phyloP scores from a whole-genome alignment of 345 rosid genomes.

The Arabidopsis suecica region DNA sequence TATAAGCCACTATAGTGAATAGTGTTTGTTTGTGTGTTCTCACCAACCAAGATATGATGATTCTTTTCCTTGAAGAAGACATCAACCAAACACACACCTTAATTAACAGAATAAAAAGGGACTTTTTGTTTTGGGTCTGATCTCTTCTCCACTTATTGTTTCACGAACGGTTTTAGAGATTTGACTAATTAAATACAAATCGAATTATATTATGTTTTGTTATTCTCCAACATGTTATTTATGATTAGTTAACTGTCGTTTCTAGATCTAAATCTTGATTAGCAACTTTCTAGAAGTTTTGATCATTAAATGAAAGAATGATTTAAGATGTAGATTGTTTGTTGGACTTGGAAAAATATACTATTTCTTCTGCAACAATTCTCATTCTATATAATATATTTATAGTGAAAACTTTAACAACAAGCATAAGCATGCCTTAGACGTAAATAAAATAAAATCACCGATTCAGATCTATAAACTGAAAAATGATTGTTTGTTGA shows the following conservation, averaged over 20 bases:
- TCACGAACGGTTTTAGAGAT: conserved; percentile 7
- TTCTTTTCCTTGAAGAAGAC: conserved; percentile 40
- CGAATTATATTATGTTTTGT: conserved; percentile 10
- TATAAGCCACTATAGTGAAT: conserved; percentile 27
- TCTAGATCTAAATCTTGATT: conserved; percentile 25
- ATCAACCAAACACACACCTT: conserved; percentile 31
- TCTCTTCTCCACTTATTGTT: conserved; percentile 26
- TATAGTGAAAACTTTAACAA: not conserved
- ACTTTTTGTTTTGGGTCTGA: conserved; percentile 39
- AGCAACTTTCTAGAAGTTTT: conserved; percentile 12
- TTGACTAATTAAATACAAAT: conserved; percentile 26
- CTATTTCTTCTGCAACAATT: not conserved
- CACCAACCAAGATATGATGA: conserved; percentile 42
- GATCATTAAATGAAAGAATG: not conserved
- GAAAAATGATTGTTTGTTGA: too few species aligned
- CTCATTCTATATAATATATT: not conserved
- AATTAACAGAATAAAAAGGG: conserved; percentile 40
- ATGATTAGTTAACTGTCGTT: conserved; percentile 18
- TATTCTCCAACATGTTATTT: conserved; percentile 35
- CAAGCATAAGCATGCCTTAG: not conserved
- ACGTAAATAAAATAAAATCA: too few species aligned
- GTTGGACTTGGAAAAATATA: not conserved
- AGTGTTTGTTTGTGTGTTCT: conserved; percentile 33
- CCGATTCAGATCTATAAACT: too few species aligned
- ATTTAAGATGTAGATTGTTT: not conserved